Percentiles rank a stretch among this genome's conserved stretches.
phyloP scores from a whole-genome alignment of 1,284 basidiomycete species.

The Trichosporon sp. region DNA sequence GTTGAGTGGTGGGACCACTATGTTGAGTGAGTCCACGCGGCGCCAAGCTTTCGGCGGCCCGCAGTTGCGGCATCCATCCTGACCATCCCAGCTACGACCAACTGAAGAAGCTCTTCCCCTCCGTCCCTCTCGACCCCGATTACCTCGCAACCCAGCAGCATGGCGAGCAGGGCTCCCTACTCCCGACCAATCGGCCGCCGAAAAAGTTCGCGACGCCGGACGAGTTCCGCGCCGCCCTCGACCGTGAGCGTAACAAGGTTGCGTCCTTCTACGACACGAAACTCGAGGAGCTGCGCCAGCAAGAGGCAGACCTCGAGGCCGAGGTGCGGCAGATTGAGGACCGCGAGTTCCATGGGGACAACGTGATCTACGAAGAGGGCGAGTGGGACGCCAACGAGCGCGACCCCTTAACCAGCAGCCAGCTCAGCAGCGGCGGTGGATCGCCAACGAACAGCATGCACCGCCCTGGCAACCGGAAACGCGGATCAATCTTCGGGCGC shows the following conservation, averaged over 20 bases:
- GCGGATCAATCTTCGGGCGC: constrained; percentile 24
- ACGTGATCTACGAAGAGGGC: constrained; percentile 53
- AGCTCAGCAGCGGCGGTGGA: constrained; percentile 15
- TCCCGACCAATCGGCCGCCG: constrained; percentile 50
- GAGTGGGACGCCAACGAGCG: constrained; percentile 57
- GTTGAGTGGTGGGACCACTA: constrained; percentile 95
- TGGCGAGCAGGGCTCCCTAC: constrained; percentile 56
- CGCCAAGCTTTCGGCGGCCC: background rate
- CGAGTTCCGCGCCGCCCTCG: constrained; percentile 73
- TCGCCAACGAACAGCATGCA: background rate
- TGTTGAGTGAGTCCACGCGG: constrained; percentile 53
- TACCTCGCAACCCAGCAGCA: constrained; percentile 57
- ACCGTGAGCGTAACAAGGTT: constrained; percentile 81
- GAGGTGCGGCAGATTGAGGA: constrained; percentile 65
- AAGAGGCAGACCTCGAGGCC: constrained; percentile 63
- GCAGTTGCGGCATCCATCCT: background rate
- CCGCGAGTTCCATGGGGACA: constrained; percentile 55
- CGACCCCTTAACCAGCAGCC: constrained; percentile 13
- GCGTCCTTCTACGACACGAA: constrained; percentile 72
- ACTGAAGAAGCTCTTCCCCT: constrained; percentile 66
- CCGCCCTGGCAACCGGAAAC: constrained; percentile 20
- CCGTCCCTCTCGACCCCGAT: constrained; percentile 44
- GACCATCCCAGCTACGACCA: constrained; percentile 63
- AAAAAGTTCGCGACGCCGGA: constrained; percentile 48
- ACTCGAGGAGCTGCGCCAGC: constrained; percentile 64